A percentile compares a stretch with the other conserved stretches of the same genome.
These are phyloP conservation scores for Xylariales sp. DNA, from an alignment of 2,329 filamentous ascomycete species.

Conservation along the genomic window DNA sequence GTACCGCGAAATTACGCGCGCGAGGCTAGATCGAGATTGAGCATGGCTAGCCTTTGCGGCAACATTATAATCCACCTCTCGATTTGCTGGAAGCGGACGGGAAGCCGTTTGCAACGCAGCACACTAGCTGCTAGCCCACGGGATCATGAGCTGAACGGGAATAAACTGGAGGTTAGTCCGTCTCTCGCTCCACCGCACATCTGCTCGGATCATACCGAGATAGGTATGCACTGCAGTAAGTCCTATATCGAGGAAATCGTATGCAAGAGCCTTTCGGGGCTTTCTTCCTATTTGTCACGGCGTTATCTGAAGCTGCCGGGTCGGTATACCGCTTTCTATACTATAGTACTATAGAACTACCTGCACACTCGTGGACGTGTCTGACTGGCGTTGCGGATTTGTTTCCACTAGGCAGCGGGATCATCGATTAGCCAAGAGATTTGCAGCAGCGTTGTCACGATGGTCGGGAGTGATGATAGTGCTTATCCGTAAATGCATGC, in stretches of 20 bases:
- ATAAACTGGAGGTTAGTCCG: background rate
- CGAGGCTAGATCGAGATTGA: too few relatives aligned
- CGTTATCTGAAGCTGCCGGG: background rate
- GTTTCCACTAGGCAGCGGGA: background rate
- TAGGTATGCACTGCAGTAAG: background rate
- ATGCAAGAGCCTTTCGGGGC: background rate
- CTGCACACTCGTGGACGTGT: background rate
- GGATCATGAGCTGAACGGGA: background rate
- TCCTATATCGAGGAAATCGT: background rate
- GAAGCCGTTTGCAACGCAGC: constrained; percentile 6
- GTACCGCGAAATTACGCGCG: too few relatives aligned
- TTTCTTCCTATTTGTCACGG: constrained; percentile 3
- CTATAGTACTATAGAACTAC: too few relatives aligned
- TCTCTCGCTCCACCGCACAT: background rate
- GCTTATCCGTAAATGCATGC: background rate
- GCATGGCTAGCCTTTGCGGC: too few relatives aligned
- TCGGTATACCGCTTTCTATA: background rate
- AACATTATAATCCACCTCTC: background rate
- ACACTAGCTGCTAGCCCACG: background rate
- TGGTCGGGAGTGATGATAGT: background rate
- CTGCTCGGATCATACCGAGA: constrained; percentile 1
- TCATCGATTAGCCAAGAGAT: background rate
- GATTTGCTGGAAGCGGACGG: background rate
- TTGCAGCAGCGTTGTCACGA: background rate
- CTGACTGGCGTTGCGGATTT: background rate